Evolutionary conservation across 257 asterid species (phyloP), one percentile per base, ranked within the genome.

Genomic region (Ehretia macrophylla): DNA sequence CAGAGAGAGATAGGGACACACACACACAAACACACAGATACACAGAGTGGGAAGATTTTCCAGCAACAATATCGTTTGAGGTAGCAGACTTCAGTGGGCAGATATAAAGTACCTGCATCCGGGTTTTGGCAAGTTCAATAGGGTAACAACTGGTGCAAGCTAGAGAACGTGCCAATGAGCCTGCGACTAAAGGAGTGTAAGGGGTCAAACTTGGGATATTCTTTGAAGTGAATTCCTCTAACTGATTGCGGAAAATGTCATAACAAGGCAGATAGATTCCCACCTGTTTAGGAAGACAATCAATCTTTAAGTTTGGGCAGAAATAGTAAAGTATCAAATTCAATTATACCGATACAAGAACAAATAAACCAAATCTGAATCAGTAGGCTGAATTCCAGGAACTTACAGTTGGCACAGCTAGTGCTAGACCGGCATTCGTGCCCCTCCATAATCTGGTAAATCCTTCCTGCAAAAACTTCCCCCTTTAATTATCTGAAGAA

Each of bases 71-170:
- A 62, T 48, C 20, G 23, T 6, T 27, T 27, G 35, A 3, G 35
- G 35, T 27, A 3, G 35, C 35, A 27, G 35, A 27, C 35, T 27
- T 27, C 6, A 1, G 45, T 14, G 10, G 17, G 49, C n/a, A 56
- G 12, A 51, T 49, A 27, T 4, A 18, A 18, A 66, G 21, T 75
- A 91, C 98, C 98, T 91, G 98, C 98, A 91, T 87, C 10, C 98
- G 94, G 17, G 98, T 91, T 79, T 78, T 91, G 54, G 96, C 98
- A 65, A 87, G 98, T 78, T 91, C 98, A 75, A 91, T 83, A 19
- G 98, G 98, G 63, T 91, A 91, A 79, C 98, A 91, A 75, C 90
- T 87, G 40, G 72, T 81, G 80, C 98, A 87, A 72, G 96, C 96
- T 70, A 91, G 68, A 48, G 95, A 85, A 22, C 98, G 96, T 40